Percentiles rank a stretch among this genome's conserved stretches.
Evolutionary conservation across 1,284 basidiomycete species (phyloP).

Genomic region (Ceratobasidium sp.): DNA sequence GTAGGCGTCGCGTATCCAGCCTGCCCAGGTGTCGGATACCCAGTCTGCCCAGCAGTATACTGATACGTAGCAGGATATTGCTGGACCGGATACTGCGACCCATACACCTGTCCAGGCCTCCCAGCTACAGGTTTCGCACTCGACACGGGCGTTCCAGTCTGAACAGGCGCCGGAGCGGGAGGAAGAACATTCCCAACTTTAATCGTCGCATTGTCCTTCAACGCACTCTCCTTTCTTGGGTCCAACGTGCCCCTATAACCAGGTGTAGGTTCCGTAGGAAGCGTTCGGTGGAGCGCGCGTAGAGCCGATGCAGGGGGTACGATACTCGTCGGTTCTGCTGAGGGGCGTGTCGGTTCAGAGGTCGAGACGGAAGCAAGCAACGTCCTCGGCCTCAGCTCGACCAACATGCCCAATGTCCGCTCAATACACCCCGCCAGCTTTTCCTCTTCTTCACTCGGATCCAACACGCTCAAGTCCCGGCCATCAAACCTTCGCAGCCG

Average conservation of each 20-base stretch:
- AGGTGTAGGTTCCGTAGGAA: constrained; percentile 63
- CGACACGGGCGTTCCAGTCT: too few relatives aligned
- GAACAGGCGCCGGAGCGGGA: background rate
- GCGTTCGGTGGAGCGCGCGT: constrained; percentile 69
- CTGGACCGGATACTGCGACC: background rate
- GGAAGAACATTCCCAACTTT: constrained; percentile 50
- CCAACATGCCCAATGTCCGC: constrained; percentile 69
- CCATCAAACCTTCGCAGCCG: constrained; percentile 54
- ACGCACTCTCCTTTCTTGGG: constrained; percentile 61
- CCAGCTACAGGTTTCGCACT: background rate
- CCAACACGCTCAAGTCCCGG: constrained; percentile 56
- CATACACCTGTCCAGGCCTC: background rate
- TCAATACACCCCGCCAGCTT: constrained; percentile 78
- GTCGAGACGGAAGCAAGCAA: constrained; percentile 49
- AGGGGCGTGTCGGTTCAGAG: too few relatives aligned
- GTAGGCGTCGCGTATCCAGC: background rate
- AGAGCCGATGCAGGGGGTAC: constrained; percentile 67
- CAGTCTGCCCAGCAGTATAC: background rate
- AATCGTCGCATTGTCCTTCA: constrained; percentile 74
- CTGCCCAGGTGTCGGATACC: too few relatives aligned
- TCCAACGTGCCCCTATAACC: constrained; percentile 80
- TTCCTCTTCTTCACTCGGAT: constrained; percentile 73
- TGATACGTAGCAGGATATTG: constrained; percentile 21
- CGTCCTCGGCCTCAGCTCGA: constrained; percentile 70
- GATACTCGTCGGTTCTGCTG: constrained; percentile 57